Evolutionary conservation across 371 early-diverging fungal genomes (phyloP), one percentile per base, ranked within the genome.

Genomic region (Haplosporangium sp.): DNA sequence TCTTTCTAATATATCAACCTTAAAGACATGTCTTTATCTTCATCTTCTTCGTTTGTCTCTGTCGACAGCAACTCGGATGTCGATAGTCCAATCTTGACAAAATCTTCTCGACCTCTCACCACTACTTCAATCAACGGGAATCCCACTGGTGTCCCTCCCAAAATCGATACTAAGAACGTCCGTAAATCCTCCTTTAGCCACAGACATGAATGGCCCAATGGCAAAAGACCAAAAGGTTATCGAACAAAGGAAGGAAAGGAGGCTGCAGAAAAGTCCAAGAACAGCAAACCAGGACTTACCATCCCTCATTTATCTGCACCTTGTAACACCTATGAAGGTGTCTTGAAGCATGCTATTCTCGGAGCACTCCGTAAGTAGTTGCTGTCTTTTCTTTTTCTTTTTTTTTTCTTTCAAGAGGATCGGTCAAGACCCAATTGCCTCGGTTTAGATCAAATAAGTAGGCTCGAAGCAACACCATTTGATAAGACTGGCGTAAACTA

Each of bases 331-430:
- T 74, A 70, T 47, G 69, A 74, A n/a, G 79, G 79, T 34, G 71
- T 79, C 10, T 45, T 79, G 19, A 69, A 67, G 20, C 79, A 79
- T 52, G 74, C 79, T 2, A 35, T 79, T 50, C 71, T 79, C 55
- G 79, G 79, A 5, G 79, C 79, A 35, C 70, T 79, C 68, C 79
- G 79, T 79, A 79, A 71, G 74, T 65, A 35, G 13, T 1, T 39
- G 59, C 13, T 61, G 44, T 34, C 19, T 44, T 44, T 56, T 56
- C 11, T 56, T 19, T 5, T 44, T 39, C 45, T 39, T 59, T 40
- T 38, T 59, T 10, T 59, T 27, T 27, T 27, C 27, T 27, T 27
- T 27, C 27, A 27, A 27, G 27, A 27, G 27, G 27, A 27, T 27
- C 27, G 0, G 27, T 27, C 37, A 2, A 40, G 19, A 10, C 40